These are phyloP conservation scores for Chlamydomonas reinhardtii DNA, from an alignment of 163 green algal species.

Conservation along the genomic window DNA sequence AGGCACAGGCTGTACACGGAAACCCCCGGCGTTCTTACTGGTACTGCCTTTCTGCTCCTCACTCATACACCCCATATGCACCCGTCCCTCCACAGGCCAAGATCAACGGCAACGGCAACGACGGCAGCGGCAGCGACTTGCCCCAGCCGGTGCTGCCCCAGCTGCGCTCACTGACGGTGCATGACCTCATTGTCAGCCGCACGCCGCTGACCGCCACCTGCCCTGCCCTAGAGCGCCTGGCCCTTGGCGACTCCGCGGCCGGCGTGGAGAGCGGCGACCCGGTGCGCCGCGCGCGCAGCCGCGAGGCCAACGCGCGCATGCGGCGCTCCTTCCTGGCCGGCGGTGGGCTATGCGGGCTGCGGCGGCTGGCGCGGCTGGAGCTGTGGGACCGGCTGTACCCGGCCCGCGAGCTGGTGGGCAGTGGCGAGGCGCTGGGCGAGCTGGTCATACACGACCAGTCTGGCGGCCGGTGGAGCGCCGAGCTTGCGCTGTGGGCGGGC, in stretches of 20 bases:
- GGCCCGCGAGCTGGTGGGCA: not conserved
- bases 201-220: not conserved
- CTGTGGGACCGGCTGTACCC: slow-evolving; percentile 5
- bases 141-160: not conserved
- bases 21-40: too few relatives aligned
- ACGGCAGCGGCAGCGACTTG: too few relatives aligned
- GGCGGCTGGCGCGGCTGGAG: not conserved
- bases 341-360: not conserved
- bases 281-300: not conserved
- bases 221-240: not conserved
- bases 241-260: not conserved
- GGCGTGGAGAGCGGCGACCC: not conserved
- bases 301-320: not conserved
- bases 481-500: not conserved
- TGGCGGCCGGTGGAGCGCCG: not conserved
- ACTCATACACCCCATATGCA: too few relatives aligned
- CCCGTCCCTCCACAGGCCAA: too few relatives aligned
- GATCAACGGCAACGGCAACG: too few relatives aligned
- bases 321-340: not conserved
- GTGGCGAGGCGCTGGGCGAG: not conserved
- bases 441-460: not conserved
- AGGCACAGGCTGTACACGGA: too few relatives aligned
- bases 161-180: not conserved
- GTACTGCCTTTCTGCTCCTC: too few relatives aligned
- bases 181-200: not conserved